phyloP scores from a whole-genome alignment of 345 rosid genomes.

The Garcia nutans region DNA sequence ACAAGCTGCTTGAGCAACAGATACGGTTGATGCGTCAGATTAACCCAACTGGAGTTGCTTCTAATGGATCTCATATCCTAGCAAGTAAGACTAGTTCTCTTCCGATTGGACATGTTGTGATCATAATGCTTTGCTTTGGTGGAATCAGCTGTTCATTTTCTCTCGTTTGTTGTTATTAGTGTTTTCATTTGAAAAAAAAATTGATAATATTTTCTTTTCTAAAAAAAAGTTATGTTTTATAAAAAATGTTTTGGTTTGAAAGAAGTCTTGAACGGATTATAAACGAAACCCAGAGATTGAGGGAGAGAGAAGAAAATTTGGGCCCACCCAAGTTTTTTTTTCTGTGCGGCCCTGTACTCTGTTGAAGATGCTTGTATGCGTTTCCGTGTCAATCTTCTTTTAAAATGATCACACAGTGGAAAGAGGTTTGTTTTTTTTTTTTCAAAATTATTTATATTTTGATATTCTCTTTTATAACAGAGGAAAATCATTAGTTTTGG shows the following conservation, averaged over 20 bases:
- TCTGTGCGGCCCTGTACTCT: background rate
- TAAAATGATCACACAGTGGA: background rate
- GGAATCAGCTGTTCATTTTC: background rate
- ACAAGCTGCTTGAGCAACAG: slow-evolving; percentile 92
- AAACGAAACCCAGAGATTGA: background rate
- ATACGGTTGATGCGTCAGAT: slow-evolving; percentile 77
- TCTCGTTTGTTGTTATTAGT: background rate
- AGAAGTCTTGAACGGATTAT: background rate
- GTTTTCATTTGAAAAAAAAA: no score
- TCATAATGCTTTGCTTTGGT: background rate
- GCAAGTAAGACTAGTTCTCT: slow-evolving; percentile 53
- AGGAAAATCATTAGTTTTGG: background rate
- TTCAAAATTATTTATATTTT: background rate
- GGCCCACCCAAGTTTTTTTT: background rate
- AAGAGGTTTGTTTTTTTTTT: background rate
- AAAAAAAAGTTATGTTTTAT: no score
- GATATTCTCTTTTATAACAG: background rate
- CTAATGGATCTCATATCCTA: slow-evolving; percentile 79
- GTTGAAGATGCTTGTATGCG: background rate
- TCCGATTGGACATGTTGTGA: background rate
- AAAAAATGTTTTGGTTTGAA: background rate
- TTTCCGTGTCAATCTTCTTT: background rate
- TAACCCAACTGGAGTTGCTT: slow-evolving; percentile 53
- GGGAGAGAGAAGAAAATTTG: background rate
- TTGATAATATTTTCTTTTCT: no score